phyloP scores from a whole-genome alignment of 2,329 filamentous ascomycete species.

The Neofusicoccum cordaticola region DNA sequence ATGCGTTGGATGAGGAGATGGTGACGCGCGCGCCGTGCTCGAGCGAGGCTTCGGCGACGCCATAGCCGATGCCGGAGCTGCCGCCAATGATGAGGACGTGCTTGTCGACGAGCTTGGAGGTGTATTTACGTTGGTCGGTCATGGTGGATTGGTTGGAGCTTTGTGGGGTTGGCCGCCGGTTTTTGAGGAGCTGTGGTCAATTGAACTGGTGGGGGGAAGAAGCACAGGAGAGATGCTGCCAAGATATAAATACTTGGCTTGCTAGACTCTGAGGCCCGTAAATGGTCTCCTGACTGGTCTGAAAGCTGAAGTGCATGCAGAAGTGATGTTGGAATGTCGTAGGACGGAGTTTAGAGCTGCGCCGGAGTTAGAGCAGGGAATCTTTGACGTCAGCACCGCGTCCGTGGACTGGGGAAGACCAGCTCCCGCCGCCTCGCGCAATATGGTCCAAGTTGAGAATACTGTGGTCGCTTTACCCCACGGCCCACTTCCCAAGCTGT shows the following conservation, averaged over 20 bases:
- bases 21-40: conserved; percentile 56
- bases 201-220: background rate
- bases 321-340: background rate
- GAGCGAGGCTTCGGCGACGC: conserved; percentile 57
- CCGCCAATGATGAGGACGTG: conserved; percentile 62
- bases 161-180: background rate
- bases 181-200: background rate
- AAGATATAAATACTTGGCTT: background rate
- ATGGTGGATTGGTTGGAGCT: conserved; percentile 23
- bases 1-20: conserved; percentile 57
- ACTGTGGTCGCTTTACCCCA: no score
- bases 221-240: background rate
- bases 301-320: background rate
- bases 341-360: background rate
- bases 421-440: no score
- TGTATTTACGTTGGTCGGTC: conserved; percentile 45
- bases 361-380: background rate
- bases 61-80: conserved; percentile 61
- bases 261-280: background rate
- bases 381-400: background rate
- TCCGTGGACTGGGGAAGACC: background rate
- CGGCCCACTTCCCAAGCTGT: no score
- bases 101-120: conserved; percentile 46
- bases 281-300: no score
- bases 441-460: no score